Percentiles rank a stretch among this genome's conserved stretches.
Evolutionary conservation across 1,139 yeast genomes (phyloP).

Genomic region (Taphrina communis): DNA sequence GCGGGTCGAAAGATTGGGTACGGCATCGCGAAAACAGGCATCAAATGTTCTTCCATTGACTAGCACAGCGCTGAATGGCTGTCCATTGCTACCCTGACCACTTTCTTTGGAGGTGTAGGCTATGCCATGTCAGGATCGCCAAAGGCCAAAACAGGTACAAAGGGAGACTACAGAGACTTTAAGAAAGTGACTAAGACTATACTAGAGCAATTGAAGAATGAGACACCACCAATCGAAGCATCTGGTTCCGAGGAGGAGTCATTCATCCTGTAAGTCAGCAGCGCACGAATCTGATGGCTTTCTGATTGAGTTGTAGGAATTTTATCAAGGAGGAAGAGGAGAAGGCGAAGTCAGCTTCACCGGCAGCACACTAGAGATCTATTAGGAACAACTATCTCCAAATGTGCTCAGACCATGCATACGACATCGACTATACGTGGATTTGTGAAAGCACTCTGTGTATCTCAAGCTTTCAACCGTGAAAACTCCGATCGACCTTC

Average conservation of each 20-base stretch:
- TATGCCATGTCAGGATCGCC: slow-evolving; percentile 49
- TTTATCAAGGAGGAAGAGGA: slow-evolving; percentile 41
- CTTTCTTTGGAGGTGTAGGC: slow-evolving; percentile 50
- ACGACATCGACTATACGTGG: too few relatives aligned
- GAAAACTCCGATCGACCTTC: background rate
- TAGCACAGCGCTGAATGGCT: slow-evolving; percentile 46
- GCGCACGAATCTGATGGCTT: background rate
- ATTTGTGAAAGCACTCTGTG: too few relatives aligned
- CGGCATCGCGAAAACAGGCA: background rate
- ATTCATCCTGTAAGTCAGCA: slow-evolving; percentile 27
- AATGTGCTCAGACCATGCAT: background rate
- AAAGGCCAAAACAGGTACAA: slow-evolving; percentile 43
- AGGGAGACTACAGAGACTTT: too few relatives aligned
- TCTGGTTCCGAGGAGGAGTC: slow-evolving; percentile 38
- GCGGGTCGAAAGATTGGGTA: slow-evolving; percentile 39
- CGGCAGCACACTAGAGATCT: slow-evolving; percentile 30
- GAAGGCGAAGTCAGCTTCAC: slow-evolving; percentile 33
- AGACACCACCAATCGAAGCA: slow-evolving; percentile 37
- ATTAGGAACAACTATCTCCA: background rate
- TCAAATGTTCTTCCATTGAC: background rate
- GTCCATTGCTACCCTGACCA: slow-evolving; percentile 52
- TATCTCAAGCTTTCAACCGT: too few relatives aligned
- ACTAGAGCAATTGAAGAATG: slow-evolving; percentile 31
- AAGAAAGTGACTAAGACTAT: background rate
- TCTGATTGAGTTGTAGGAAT: slow-evolving; percentile 2